A percentile compares a stretch with the other conserved stretches of the same genome.
Evolutionary conservation across 805 yeast species (phyloP).

Genomic region (Sugiyamaella chiloensis): DNA sequence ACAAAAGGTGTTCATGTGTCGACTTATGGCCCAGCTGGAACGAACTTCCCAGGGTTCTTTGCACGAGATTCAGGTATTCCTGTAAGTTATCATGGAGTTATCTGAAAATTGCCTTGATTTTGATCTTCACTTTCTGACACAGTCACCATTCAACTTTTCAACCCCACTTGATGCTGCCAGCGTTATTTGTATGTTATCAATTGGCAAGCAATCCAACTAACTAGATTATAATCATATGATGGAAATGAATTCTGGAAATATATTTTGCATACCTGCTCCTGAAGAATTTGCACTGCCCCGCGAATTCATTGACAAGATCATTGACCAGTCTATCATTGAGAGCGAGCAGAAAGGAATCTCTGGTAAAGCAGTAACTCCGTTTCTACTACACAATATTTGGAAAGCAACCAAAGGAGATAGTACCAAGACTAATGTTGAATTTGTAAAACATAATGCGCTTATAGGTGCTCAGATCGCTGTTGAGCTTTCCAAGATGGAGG

Average conservation of each 20-base stretch:
- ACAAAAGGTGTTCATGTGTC: conserved; percentile 88
- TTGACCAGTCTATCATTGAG: conserved; percentile 53
- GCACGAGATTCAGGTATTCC: conserved; percentile 68
- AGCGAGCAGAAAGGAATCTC: conserved; percentile 51
- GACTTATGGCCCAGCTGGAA: conserved; percentile 54
- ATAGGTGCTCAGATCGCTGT: conserved; percentile 66
- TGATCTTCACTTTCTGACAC: neutral
- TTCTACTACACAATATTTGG: conserved; percentile 61
- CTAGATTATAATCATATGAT: conserved; percentile 42
- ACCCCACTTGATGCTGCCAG: conserved; percentile 58
- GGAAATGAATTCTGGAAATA: conserved; percentile 60
- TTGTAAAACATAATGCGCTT: conserved; percentile 73
- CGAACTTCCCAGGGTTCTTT: conserved; percentile 77
- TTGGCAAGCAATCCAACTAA: conserved; percentile 1
- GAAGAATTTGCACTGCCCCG: conserved; percentile 54
- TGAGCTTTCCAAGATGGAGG: conserved; percentile 43
- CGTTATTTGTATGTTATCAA: conserved; percentile 43
- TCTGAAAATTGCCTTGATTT: neutral
- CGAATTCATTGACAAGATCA: conserved; percentile 50
- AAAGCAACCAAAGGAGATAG: conserved; percentile 66
- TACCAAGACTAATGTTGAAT: conserved; percentile 65
- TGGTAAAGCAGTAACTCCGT: conserved; percentile 83
- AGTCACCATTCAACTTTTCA: conserved; percentile 64
- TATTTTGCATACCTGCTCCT: conserved; percentile 85
- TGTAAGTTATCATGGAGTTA: conserved; percentile 15